Conservation (phyloP, 441 rosid species). For the Gossypium lobatum region DNA sequence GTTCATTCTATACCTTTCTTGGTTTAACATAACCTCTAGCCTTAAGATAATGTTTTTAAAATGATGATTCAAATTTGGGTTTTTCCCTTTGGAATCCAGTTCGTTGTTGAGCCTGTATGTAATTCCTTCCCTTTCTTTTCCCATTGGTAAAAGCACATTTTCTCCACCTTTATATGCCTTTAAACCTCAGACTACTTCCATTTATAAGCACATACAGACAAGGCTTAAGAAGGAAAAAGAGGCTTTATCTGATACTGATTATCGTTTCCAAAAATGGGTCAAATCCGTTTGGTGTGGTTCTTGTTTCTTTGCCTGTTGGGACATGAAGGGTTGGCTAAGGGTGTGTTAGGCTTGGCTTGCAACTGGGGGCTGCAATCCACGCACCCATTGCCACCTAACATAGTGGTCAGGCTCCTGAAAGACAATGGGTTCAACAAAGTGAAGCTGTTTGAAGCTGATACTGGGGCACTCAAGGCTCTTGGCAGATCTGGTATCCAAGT, state of each 20-base stretch:
- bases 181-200: background rate
- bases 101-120: conserved; percentile 2
- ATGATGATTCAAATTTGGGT: conserved; percentile 6
- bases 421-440: conserved; percentile 75
- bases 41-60: background rate
- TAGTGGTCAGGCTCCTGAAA: conserved; percentile 56
- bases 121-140: conserved; percentile 15
- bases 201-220: background rate
- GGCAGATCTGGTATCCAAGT: conserved; percentile 74
- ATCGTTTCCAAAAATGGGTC: background rate
- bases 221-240: background rate
- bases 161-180: background rate
- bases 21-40: background rate
- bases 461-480: conserved; percentile 60
- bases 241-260: background rate
- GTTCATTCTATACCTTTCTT: conserved; percentile 43
- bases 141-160: conserved; percentile 6
- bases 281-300: background rate
- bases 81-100: conserved; percentile 5
- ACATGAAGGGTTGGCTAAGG: background rate
- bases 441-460: conserved; percentile 80
- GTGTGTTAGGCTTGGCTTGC: conserved; percentile 9
- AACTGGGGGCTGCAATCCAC: conserved; percentile 83
- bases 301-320: background rate
- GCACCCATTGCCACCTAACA: conserved; percentile 49